A percentile compares a stretch with the other conserved stretches of the same genome.
Conservation (phyloP, 2,329 filamentous ascomycete genomes). For the Diatrype stigma region DNA sequence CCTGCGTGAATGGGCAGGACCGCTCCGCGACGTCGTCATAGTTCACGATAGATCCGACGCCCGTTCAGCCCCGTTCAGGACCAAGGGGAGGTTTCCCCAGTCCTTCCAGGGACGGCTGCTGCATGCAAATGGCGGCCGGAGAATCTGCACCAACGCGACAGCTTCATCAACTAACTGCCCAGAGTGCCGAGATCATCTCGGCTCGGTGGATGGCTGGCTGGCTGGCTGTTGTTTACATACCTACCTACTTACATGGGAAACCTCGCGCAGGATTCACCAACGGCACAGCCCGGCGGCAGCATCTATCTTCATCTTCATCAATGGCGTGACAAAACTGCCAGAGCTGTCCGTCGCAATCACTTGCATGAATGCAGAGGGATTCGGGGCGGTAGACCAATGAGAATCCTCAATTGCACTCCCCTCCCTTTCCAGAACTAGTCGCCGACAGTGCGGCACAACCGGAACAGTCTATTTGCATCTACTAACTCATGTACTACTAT, state of each 20-base stretch:
- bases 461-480: neutral
- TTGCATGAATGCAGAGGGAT: neutral
- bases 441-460: neutral
- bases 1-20: neutral
- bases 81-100: neutral
- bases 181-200: too few species aligned
- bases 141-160: neutral
- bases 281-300: neutral
- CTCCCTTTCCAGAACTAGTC: neutral
- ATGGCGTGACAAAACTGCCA: neutral
- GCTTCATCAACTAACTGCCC: too few species aligned
- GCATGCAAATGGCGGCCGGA: neutral
- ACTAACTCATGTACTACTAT: neutral
- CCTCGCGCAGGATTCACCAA: neutral
- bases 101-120: neutral
- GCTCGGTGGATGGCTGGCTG: too few species aligned
- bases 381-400: neutral
- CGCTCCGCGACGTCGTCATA: neutral
- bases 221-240: too few species aligned
- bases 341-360: neutral
- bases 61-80: too few species aligned
- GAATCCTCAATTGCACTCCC: neutral
- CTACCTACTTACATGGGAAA: too few species aligned
- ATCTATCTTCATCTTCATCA: too few species aligned
- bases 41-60: neutral